Conservation (phyloP, 768 basidiomycete species). For the Gloeopeniophorella convolvens region DNA sequence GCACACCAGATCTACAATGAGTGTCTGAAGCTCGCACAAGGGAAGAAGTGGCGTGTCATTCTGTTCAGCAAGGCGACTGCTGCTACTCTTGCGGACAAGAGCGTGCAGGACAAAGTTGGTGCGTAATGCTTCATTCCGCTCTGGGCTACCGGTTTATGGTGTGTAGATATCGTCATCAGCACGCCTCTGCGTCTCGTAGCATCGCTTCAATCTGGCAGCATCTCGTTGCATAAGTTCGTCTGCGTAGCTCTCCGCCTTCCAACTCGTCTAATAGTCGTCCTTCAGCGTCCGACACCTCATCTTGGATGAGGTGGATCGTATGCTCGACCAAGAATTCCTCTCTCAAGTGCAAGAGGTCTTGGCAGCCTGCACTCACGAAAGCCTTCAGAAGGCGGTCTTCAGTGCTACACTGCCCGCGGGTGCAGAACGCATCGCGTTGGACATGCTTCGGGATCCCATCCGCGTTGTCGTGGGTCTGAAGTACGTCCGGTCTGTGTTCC, state of each 20-base stretch:
- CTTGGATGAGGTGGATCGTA: conserved; percentile 87
- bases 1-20: conserved; percentile 95
- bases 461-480: conserved; percentile 96
- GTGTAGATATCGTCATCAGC: conserved; percentile 79
- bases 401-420: conserved; percentile 91
- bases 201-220: conserved; percentile 58
- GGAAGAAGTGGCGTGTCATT: conserved; percentile 75
- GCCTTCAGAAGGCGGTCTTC: conserved; percentile 82
- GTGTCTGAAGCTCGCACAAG: conserved; percentile 72
- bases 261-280: conserved; percentile 9
- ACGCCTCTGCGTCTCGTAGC: conserved; percentile 88
- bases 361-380: conserved; percentile 60
- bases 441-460: conserved; percentile 78
- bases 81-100: conserved; percentile 67
- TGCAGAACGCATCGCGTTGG: conserved; percentile 81
- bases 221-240: conserved; percentile 70
- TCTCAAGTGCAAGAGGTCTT: conserved; percentile 85
- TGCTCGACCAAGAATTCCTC: conserved; percentile 85
- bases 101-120: conserved; percentile 72
- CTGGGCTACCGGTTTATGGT: conserved; percentile 3
- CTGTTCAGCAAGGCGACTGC: conserved; percentile 90
- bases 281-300: conserved; percentile 78
- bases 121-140: conserved; percentile 24
- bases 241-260: neutral
- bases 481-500: conserved; percentile 40